Conservation (phyloP, 164 flowering plant genomes). For the Macadamia integrifolia region DNA sequence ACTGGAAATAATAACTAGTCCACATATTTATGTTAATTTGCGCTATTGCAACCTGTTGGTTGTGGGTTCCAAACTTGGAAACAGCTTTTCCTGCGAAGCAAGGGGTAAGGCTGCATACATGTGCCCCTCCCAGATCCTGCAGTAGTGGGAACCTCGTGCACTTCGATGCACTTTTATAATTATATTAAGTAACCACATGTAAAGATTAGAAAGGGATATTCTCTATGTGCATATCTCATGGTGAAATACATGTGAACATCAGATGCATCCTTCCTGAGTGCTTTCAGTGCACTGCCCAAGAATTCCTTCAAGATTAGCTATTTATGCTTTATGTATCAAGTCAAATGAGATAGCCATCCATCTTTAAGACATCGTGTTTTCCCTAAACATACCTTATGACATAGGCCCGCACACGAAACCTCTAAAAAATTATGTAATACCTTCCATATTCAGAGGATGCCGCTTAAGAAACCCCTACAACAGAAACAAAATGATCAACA, state of each 20-base stretch:
- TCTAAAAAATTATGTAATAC: background rate
- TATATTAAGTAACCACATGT: too few species aligned
- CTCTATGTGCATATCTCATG: background rate
- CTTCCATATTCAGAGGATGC: slow-evolving; percentile 27
- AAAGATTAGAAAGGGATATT: too few species aligned
- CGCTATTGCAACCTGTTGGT: too few species aligned
- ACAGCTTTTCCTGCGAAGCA: too few species aligned
- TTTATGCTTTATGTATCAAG: background rate
- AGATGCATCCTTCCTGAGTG: background rate
- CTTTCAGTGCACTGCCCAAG: background rate
- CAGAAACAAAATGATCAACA: slow-evolving; percentile 6
- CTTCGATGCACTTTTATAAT: too few species aligned
- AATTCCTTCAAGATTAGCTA: background rate
- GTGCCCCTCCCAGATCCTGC: too few species aligned
- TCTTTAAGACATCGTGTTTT: background rate
- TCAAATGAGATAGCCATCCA: background rate
- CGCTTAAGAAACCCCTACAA: slow-evolving; percentile 66
- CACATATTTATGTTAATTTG: too few species aligned
- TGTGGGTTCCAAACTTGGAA: too few species aligned
- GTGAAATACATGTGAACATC: background rate
- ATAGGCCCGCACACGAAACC: background rate
- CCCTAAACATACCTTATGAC: background rate
- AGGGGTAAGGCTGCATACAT: too few species aligned
- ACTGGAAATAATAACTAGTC: too few species aligned
- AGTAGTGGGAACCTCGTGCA: too few species aligned